Conservation (phyloP, 2,329 filamentous ascomycete genomes). For the Penicillium sp. region DNA sequence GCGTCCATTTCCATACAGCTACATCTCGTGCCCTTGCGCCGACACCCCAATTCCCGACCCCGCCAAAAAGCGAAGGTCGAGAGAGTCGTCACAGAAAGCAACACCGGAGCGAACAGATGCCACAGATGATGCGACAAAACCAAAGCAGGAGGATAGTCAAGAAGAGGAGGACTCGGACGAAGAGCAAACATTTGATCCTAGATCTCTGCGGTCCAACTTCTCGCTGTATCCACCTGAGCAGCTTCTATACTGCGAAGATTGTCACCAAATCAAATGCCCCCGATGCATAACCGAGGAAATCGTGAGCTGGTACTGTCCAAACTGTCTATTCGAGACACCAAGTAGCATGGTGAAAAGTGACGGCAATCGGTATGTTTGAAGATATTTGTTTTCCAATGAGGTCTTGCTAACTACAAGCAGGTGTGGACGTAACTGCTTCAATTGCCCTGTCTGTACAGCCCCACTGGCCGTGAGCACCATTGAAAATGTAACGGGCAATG, state of each 20-base stretch:
- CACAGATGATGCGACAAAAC: slow-evolving; percentile 1
- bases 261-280: slow-evolving; percentile 91
- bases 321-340: slow-evolving; percentile 92
- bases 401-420: slow-evolving; percentile 44
- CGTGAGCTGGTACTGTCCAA: slow-evolving; percentile 92
- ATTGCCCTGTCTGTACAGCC: slow-evolving; percentile 85
- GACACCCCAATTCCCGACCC: slow-evolving; percentile 47
- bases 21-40: slow-evolving; percentile 65
- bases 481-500: slow-evolving; percentile 53
- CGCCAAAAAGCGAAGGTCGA: slow-evolving; percentile 39
- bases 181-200: slow-evolving; percentile 81
- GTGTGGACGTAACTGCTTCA: slow-evolving; percentile 92
- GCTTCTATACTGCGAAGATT: slow-evolving; percentile 95
- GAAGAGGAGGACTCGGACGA: slow-evolving; percentile 58
- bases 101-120: slow-evolving; percentile 21
- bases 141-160: slow-evolving; percentile 17
- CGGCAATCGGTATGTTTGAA: slow-evolving; percentile 73
- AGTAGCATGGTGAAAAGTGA: slow-evolving; percentile 90
- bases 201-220: slow-evolving; percentile 81
- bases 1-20: slow-evolving; percentile 62
- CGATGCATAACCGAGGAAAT: slow-evolving; percentile 92
- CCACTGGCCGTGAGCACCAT: slow-evolving; percentile 74
- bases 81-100: slow-evolving; percentile 35
- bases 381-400: background rate
- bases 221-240: slow-evolving; percentile 91